phyloP scores from a whole-genome alignment of 371 early-diverging fungal species.

The Entomophthora muscae region DNA sequence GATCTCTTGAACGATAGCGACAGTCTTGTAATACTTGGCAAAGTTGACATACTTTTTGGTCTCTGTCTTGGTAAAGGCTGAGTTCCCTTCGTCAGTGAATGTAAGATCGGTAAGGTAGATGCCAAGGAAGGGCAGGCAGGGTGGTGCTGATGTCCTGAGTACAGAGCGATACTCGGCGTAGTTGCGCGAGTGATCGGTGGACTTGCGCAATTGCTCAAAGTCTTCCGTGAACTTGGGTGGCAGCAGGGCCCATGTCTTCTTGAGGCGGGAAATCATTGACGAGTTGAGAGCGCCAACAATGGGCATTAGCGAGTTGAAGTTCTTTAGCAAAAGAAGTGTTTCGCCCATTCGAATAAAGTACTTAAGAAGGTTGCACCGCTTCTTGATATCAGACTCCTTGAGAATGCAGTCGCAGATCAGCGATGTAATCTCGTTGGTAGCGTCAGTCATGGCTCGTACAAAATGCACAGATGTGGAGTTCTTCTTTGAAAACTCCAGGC shows the following conservation, averaged over 20 bases:
- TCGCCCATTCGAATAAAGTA: slow-evolving; percentile 38
- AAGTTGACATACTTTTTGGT: slow-evolving; percentile 19
- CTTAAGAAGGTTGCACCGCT: slow-evolving; percentile 57
- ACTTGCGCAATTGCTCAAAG: slow-evolving; percentile 30
- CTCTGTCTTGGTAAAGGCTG: slow-evolving; percentile 18
- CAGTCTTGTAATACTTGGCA: slow-evolving; percentile 4
- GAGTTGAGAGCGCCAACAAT: slow-evolving; percentile 58
- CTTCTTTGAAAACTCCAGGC: slow-evolving; percentile 34
- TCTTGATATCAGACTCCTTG: slow-evolving; percentile 52
- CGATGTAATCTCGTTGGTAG: neutral
- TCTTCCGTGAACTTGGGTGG: slow-evolving; percentile 28
- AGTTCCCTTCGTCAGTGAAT: slow-evolving; percentile 58
- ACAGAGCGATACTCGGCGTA: slow-evolving; percentile 54
- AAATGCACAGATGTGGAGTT: slow-evolving; percentile 17
- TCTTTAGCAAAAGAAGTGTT: slow-evolving; percentile 31
- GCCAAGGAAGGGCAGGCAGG: slow-evolving; percentile 67
- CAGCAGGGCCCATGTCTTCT: slow-evolving; percentile 48
- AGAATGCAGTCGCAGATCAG: slow-evolving; percentile 72
- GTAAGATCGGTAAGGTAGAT: slow-evolving; percentile 77
- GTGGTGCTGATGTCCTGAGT: slow-evolving; percentile 38
- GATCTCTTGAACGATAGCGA: slow-evolving; percentile 8
- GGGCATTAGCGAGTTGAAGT: slow-evolving; percentile 65
- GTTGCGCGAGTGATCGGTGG: slow-evolving; percentile 47
- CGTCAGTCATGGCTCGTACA: slow-evolving; percentile 6
- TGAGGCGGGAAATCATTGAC: slow-evolving; percentile 50